Evolutionary conservation across 1,284 basidiomycete species (phyloP).

Genomic region (Trametes polyzona): DNA sequence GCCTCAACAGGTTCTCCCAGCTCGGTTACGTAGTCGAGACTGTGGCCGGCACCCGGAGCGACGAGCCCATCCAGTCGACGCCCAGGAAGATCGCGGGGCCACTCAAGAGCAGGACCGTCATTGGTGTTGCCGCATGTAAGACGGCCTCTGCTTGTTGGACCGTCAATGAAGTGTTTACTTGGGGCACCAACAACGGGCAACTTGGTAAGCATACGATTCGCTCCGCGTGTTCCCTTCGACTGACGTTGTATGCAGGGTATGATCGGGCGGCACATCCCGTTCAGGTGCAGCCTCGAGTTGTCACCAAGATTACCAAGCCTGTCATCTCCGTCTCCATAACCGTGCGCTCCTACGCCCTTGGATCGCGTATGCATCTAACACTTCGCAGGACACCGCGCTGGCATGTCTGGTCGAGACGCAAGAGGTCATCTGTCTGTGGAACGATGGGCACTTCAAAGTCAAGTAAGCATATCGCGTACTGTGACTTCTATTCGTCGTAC

Average conservation of each 20-base stretch:
- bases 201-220: conserved; percentile 59
- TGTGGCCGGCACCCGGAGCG: conserved; percentile 30
- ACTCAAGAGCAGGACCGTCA: conserved; percentile 80
- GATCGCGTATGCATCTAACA: conserved; percentile 1
- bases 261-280: conserved; percentile 76
- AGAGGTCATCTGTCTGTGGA: conserved; percentile 86
- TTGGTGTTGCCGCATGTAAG: conserved; percentile 88
- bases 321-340: conserved; percentile 75
- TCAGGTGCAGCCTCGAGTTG: conserved; percentile 83
- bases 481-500: conserved; percentile 9
- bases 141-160: conserved; percentile 94
- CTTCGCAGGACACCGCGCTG: conserved; percentile 77
- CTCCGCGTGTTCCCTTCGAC: not conserved
- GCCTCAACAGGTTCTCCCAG: conserved; percentile 85
- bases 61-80: conserved; percentile 66
- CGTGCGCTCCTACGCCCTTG: conserved; percentile 45
- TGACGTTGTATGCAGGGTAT: conserved; percentile 56
- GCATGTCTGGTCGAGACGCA: conserved; percentile 74
- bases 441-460: conserved; percentile 77
- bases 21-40: conserved; percentile 87
- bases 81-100: conserved; percentile 81
- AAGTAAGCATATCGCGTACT: conserved; percentile 47
- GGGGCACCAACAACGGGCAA: conserved; percentile 96
- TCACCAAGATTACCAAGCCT: conserved; percentile 75
- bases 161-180: conserved; percentile 84